These are phyloP conservation scores for Gossypium stocksii DNA, from an alignment of 345 rosid species.

Conservation along the genomic window DNA sequence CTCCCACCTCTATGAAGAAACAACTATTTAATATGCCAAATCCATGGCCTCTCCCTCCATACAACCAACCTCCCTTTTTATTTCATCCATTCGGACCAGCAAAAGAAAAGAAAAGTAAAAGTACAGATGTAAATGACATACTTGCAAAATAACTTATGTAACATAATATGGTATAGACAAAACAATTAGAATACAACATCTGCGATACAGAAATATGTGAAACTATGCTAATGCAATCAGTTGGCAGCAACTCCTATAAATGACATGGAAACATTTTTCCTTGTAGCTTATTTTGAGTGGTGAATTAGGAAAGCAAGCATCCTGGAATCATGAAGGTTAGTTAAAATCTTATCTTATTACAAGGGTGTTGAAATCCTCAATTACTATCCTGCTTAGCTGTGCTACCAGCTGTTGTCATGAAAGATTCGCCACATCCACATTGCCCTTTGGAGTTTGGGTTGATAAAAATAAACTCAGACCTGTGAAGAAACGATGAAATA, in stretches of 20 bases:
- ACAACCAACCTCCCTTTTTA: too few relatives aligned
- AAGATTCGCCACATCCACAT: too few relatives aligned
- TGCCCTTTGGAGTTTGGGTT: too few relatives aligned
- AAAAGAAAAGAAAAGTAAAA: too few relatives aligned
- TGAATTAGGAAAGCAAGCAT: too few relatives aligned
- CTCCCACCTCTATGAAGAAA: too few relatives aligned
- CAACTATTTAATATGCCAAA: too few relatives aligned
- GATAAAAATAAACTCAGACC: too few relatives aligned
- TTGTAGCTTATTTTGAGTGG: background rate
- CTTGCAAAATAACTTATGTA: background rate
- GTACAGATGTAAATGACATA: too few relatives aligned
- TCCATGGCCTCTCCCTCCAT: too few relatives aligned
- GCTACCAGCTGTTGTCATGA: background rate
- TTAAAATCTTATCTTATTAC: background rate
- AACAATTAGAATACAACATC: background rate
- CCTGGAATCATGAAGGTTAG: slow-evolving; percentile 1
- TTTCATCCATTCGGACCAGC: too few relatives aligned
- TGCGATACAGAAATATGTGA: background rate
- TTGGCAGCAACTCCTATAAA: background rate
- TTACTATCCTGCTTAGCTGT: slow-evolving; percentile 19
- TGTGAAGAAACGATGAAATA: too few relatives aligned
- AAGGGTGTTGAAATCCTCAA: background rate
- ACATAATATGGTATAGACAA: background rate
- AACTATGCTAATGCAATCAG: background rate
- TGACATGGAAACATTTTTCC: background rate